Evolutionary conservation across 139 green algal genomes (phyloP).

Genomic region (Monoraphidium neglectum): DNA sequence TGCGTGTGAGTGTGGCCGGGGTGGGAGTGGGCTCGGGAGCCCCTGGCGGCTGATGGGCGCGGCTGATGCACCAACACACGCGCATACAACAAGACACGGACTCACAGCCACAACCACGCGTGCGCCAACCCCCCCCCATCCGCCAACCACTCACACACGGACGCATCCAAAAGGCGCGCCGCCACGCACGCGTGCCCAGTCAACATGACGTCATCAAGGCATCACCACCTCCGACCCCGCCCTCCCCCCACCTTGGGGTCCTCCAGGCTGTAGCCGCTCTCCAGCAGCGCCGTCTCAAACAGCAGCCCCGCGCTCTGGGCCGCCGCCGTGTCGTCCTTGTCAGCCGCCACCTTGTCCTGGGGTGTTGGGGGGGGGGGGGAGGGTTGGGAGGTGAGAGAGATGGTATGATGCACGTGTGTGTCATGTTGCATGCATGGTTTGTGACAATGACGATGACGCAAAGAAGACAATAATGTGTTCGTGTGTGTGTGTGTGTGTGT

Average conservation of each 20-base stretch:
- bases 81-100: not conserved
- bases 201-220: not conserved
- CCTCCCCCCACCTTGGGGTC: constrained; percentile 60
- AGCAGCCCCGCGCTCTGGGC: constrained; percentile 64
- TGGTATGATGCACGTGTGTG: too few relatives aligned
- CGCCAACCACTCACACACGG: not conserved
- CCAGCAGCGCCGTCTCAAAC: constrained; percentile 92
- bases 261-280: constrained; percentile 83
- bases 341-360: too few relatives aligned
- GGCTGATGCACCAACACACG: not conserved
- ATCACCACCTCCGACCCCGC: not conserved
- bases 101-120: not conserved
- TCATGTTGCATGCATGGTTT: too few relatives aligned
- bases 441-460: too few relatives aligned
- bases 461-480: too few relatives aligned
- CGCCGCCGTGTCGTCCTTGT: constrained; percentile 16
- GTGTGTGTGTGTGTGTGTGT: too few relatives aligned
- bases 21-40: too few relatives aligned
- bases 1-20: too few relatives aligned
- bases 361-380: too few relatives aligned
- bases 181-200: not conserved
- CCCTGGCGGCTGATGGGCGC: not conserved
- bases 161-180: not conserved
- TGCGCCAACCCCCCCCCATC: not conserved
- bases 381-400: too few relatives aligned